Conservation (phyloP, 1,284 basidiomycete genomes). For the Cryptococcus amylolentus region DNA sequence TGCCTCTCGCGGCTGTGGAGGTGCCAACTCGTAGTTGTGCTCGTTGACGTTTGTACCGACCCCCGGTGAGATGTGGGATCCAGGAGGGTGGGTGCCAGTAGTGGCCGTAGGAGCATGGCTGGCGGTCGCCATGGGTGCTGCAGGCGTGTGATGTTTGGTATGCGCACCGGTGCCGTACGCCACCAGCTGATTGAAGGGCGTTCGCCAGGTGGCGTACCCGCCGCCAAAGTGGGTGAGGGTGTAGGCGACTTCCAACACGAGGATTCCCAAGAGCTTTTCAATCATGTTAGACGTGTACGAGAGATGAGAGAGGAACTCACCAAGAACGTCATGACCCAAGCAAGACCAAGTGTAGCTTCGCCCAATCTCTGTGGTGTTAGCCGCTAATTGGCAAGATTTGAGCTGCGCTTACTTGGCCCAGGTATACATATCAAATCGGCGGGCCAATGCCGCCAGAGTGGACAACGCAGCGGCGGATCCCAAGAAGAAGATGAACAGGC, state of each 20-base stretch:
- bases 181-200: conserved; percentile 32
- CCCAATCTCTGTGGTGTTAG: conserved; percentile 20
- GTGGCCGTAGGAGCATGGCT: too few relatives aligned
- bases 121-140: too few relatives aligned
- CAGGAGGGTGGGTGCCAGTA: neutral
- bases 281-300: neutral
- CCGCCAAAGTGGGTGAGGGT: conserved; percentile 27
- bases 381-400: neutral
- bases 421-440: neutral
- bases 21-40: neutral
- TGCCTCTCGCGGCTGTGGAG: neutral
- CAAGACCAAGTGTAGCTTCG: conserved; percentile 31
- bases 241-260: conserved; percentile 34
- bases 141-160: too few relatives aligned
- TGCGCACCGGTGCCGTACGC: neutral
- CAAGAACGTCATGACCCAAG: conserved; percentile 32
- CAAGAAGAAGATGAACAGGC: conserved; percentile 29
- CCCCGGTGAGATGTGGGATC: neutral
- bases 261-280: conserved; percentile 32
- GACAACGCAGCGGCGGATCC: conserved; percentile 11
- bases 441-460: conserved; percentile 6
- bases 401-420: conserved; percentile 5
- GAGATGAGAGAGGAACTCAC: conserved; percentile 11
- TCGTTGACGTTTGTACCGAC: neutral
- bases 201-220: conserved; percentile 25